A percentile compares a stretch with the other conserved stretches of the same genome.
Conservation (phyloP, 257 asterid genomes). For the Paraleonurus japonicus region DNA sequence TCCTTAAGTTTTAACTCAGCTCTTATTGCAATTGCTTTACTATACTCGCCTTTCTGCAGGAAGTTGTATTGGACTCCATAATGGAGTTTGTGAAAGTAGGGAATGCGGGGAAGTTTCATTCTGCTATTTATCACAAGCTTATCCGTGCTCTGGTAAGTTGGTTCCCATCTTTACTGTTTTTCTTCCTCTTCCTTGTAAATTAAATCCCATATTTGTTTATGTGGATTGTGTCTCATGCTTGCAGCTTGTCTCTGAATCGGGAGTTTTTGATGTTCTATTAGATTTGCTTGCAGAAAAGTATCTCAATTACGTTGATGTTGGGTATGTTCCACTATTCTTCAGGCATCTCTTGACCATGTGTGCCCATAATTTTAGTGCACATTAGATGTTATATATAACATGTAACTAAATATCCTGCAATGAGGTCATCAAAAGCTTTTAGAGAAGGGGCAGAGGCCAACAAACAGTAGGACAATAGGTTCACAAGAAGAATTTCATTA, state of each 20-base stretch:
- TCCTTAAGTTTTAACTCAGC: no score
- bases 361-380: neutral
- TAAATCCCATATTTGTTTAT: neutral
- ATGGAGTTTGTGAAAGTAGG: slow-evolving; percentile 93
- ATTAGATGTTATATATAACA: neutral
- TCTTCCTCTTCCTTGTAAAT: neutral
- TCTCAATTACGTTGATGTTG: slow-evolving; percentile 70
- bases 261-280: slow-evolving; percentile 48
- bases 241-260: slow-evolving; percentile 61
- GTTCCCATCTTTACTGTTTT: neutral
- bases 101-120: slow-evolving; percentile 74
- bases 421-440: slow-evolving; percentile 1
- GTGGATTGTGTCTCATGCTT: slow-evolving; percentile 9
- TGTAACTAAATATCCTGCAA: neutral
- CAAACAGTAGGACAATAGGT: no score
- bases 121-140: slow-evolving; percentile 72
- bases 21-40: no score
- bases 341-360: slow-evolving; percentile 6
- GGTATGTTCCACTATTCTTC: slow-evolving; percentile 47
- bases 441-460: no score
- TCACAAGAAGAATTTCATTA: neutral
- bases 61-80: slow-evolving; percentile 66
- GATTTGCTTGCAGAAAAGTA: slow-evolving; percentile 67
- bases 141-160: slow-evolving; percentile 60
- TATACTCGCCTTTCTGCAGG: slow-evolving; percentile 39